Percentiles rank a stretch among this genome's conserved stretches.
Conservation (phyloP, 1,284 basidiomycete genomes). For the Pseudozyma flocculosa region DNA sequence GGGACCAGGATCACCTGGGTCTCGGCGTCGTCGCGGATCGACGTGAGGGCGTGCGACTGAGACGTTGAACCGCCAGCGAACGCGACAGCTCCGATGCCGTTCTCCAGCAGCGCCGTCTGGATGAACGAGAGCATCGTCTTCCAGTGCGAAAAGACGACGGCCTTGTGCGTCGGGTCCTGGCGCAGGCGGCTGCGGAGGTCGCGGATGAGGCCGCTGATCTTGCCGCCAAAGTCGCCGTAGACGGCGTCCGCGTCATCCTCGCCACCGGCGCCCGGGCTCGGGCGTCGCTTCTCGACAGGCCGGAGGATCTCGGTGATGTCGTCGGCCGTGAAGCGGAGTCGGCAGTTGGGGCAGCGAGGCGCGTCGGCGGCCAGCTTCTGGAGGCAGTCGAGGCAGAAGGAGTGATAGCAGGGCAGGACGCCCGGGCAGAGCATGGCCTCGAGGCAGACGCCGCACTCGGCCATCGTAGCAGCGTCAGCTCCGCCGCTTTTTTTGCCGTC, state of each 20-base stretch:
- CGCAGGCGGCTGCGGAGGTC: constrained; percentile 19
- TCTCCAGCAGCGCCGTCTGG: constrained; percentile 26
- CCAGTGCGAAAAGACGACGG: constrained; percentile 42
- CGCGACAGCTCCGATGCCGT: constrained; percentile 20
- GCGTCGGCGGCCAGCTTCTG: constrained; percentile 6
- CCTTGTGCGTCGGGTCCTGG: constrained; percentile 28
- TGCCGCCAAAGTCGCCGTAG: constrained; percentile 36
- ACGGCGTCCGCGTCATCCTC: constrained; percentile 7
- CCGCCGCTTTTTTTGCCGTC: constrained; percentile 74
- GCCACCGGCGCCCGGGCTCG: constrained; percentile 5
- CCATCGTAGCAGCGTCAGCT: constrained; percentile 82
- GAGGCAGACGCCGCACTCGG: constrained; percentile 31
- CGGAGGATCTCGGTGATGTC: constrained; percentile 26
- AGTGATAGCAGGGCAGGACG: constrained; percentile 39
- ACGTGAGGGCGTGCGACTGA: constrained; percentile 29
- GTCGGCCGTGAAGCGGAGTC: constrained; percentile 12
- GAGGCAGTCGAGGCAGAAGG: constrained; percentile 38
- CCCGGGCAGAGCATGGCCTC: constrained; percentile 24
- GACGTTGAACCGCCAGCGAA: constrained; percentile 20
- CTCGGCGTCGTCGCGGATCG: constrained; percentile 32
- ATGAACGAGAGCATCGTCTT: constrained; percentile 34
- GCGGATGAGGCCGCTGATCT: constrained; percentile 37
- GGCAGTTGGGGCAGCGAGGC: constrained; percentile 19
- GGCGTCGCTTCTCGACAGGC: constrained; percentile 7
- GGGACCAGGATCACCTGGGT: constrained; percentile 34